Percentiles rank a stretch among this genome's conserved stretches.
Evolutionary conservation across 2,329 filamentous ascomycete genomes (phyloP).

Genomic region (Fusarium sp.): DNA sequence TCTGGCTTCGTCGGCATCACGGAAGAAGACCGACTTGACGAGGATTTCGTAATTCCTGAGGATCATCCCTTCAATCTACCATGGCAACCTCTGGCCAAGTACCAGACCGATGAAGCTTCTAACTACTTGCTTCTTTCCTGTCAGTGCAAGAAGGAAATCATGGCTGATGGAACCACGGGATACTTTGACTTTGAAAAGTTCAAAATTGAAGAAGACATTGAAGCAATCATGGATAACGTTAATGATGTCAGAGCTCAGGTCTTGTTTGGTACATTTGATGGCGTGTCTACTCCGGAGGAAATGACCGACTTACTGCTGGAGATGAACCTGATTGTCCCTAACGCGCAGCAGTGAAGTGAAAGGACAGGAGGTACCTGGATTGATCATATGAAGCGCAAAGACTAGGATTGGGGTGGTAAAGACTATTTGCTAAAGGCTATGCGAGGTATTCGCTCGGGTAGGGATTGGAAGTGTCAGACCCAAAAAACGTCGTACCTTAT

Average conservation of each 20-base stretch:
- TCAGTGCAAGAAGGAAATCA: background rate
- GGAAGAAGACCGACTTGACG: background rate
- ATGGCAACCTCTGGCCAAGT: background rate
- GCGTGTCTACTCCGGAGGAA: background rate
- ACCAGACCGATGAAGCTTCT: background rate
- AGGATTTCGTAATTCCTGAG: background rate
- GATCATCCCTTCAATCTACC: background rate
- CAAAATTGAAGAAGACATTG: background rate
- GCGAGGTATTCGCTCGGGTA: background rate
- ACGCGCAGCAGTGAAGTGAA: background rate
- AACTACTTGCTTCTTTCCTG: background rate
- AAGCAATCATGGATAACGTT: background rate
- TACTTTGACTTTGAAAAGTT: conserved; percentile 20
- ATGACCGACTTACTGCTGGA: background rate
- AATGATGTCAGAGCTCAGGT: background rate
- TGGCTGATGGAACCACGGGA: background rate
- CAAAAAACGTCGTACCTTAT: background rate
- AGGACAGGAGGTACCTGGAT: background rate
- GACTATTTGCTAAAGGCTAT: background rate
- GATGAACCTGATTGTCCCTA: background rate
- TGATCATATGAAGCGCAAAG: no score
- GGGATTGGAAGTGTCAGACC: background rate
- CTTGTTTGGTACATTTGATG: background rate
- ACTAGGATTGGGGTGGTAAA: background rate
- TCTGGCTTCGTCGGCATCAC: background rate